Conservation (phyloP, 2,329 filamentous ascomycete species). For the Sporothrix pallida region DNA sequence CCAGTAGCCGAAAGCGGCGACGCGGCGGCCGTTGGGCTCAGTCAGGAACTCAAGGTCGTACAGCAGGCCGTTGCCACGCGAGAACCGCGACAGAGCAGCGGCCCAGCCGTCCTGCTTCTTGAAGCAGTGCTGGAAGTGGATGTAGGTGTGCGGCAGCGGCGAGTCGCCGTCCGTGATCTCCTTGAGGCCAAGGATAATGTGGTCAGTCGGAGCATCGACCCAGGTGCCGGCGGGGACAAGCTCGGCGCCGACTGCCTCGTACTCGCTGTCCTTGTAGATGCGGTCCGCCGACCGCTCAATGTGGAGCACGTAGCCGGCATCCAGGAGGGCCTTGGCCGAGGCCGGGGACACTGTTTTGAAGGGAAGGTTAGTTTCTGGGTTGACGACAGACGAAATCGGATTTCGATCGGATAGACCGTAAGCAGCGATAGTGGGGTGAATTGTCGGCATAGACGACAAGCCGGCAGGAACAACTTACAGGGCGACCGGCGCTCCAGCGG, state of each 20-base stretch:
- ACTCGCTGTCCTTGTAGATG: slow-evolving; percentile 68
- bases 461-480: slow-evolving; percentile 23
- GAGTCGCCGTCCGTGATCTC: slow-evolving; percentile 74
- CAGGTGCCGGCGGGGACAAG: slow-evolving; percentile 71
- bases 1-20: slow-evolving; percentile 74
- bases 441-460: not conserved
- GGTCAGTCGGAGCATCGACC: slow-evolving; percentile 68
- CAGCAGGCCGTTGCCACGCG: slow-evolving; percentile 75
- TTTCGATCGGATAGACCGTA: not conserved
- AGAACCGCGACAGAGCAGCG: slow-evolving; percentile 77
- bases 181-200: slow-evolving; percentile 78
- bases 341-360: slow-evolving; percentile 35
- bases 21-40: slow-evolving; percentile 66
- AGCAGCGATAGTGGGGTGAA: slow-evolving; percentile 1
- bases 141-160: slow-evolving; percentile 73
- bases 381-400: not conserved
- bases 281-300: slow-evolving; percentile 71
- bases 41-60: slow-evolving; percentile 90
- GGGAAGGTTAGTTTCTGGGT: not conserved
- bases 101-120: slow-evolving; percentile 82
- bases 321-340: slow-evolving; percentile 60
- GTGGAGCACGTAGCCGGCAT: slow-evolving; percentile 71
- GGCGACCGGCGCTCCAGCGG: slow-evolving; percentile 40
- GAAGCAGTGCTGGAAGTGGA: slow-evolving; percentile 72
- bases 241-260: slow-evolving; percentile 65